Conservation (phyloP, 192 early-diverging fungal genomes). For the Chytriomyces sp. region DNA sequence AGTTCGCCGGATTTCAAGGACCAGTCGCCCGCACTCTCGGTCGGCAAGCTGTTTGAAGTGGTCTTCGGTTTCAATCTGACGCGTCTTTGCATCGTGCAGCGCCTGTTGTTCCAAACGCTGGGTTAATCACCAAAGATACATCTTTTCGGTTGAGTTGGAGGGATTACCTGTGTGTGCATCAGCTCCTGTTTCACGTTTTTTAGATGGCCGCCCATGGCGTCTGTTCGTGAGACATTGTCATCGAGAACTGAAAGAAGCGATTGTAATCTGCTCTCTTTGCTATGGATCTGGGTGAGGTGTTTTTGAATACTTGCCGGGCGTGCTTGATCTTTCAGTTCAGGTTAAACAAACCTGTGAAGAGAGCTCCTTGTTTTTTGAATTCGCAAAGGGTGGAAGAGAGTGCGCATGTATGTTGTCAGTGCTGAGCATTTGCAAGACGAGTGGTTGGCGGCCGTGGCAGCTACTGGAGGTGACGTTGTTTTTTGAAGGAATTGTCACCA, state of each 20-base stretch:
- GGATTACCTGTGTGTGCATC: constrained; percentile 55
- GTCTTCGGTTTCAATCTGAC: constrained; percentile 66
- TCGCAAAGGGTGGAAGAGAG: constrained; percentile 64
- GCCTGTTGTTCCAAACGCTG: constrained; percentile 33
- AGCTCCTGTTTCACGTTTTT: constrained; percentile 65
- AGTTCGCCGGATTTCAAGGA: constrained; percentile 56
- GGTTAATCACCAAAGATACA: neutral
- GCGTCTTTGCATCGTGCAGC: constrained; percentile 58
- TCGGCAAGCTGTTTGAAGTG: constrained; percentile 66
- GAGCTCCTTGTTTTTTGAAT: constrained; percentile 54
- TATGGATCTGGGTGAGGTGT: constrained; percentile 43
- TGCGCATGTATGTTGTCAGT: constrained; percentile 52
- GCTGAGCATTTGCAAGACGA: neutral
- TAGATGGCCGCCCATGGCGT: constrained; percentile 57
- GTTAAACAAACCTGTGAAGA: neutral
- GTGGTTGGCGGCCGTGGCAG: neutral
- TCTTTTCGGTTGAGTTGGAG: neutral
- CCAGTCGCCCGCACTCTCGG: constrained; percentile 56
- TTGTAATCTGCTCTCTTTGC: constrained; percentile 45
- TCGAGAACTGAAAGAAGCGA: constrained; percentile 49
- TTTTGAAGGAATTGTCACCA: too few species aligned
- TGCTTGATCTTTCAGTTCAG: neutral
- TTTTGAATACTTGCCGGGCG: neutral
- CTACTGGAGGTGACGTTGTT: neutral
- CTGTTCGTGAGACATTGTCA: constrained; percentile 55